Conservation (phyloP, 1,139 yeast genomes). For the Nakaseomyces sp. region DNA sequence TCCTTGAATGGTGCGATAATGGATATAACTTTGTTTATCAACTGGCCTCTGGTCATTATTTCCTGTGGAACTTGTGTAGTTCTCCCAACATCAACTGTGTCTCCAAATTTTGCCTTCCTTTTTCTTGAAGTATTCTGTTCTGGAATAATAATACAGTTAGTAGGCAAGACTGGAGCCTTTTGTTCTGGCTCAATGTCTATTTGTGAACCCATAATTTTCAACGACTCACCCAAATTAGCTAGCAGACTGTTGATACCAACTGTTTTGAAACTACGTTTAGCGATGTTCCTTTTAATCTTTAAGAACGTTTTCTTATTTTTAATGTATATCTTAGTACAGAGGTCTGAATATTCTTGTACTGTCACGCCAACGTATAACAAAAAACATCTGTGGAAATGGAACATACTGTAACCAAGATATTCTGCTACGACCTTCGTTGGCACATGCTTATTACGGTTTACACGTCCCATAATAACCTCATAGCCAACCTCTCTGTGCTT, state of each 20-base stretch:
- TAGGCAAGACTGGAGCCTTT: neutral
- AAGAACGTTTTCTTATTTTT: neutral
- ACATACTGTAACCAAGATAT: neutral
- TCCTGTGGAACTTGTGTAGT: neutral
- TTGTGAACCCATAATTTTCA: neutral
- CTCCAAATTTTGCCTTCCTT: neutral
- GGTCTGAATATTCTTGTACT: neutral
- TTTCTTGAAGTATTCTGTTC: neutral
- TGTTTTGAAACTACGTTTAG: neutral
- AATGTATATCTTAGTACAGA: neutral
- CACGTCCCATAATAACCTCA: neutral
- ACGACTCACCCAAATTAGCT: neutral
- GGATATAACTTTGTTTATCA: neutral
- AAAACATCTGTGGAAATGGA: conserved; percentile 3
- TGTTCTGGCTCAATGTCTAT: neutral
- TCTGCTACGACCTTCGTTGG: neutral
- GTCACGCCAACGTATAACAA: conserved; percentile 1
- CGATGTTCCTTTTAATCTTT: neutral
- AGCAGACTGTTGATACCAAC: neutral
- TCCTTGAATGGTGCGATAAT: neutral
- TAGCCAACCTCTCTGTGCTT: conserved; percentile 2
- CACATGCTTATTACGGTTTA: conserved; percentile 1
- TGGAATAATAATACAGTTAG: neutral
- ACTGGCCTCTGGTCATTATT: neutral
- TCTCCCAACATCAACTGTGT: neutral